Conservation (phyloP, 768 basidiomycete genomes). For the Psilocybe sp. region DNA sequence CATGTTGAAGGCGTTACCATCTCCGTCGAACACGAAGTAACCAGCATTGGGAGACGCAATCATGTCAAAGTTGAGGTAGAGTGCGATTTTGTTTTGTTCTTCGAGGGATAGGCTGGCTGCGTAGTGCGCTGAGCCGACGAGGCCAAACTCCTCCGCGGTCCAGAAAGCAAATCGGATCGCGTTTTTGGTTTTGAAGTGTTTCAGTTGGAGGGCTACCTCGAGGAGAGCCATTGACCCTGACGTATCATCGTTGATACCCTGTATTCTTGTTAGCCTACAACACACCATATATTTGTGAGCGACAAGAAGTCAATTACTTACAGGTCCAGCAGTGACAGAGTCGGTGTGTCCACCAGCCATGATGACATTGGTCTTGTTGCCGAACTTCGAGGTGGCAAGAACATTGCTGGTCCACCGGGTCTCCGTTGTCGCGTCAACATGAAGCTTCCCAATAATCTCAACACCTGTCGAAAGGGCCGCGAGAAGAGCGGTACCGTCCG, state of each 20-base stretch:
- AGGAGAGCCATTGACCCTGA: slow-evolving; percentile 27
- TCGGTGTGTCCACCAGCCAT: slow-evolving; percentile 27
- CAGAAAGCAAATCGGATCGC: slow-evolving; percentile 31
- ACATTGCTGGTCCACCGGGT: slow-evolving; percentile 25
- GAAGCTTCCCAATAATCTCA: slow-evolving; percentile 21
- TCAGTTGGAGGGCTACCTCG: slow-evolving; percentile 26
- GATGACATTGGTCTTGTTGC: slow-evolving; percentile 26
- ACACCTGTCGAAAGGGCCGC: slow-evolving; percentile 18
- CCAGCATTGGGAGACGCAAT: slow-evolving; percentile 29
- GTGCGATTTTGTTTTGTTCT: slow-evolving; percentile 25
- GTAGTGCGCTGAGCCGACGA: slow-evolving; percentile 29
- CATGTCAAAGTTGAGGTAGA: slow-evolving; percentile 35
- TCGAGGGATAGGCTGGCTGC: slow-evolving; percentile 20
- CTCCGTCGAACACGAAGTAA: slow-evolving; percentile 27
- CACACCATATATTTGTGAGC: neutral
- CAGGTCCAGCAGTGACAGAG: slow-evolving; percentile 29
- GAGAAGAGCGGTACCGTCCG: slow-evolving; percentile 20
- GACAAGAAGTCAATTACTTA: slow-evolving; percentile 11
- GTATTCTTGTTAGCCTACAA: neutral
- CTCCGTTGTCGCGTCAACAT: slow-evolving; percentile 22
- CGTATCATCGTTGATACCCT: slow-evolving; percentile 30
- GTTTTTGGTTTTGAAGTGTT: slow-evolving; percentile 25
- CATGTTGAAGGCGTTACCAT: slow-evolving; percentile 25
- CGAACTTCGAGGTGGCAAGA: slow-evolving; percentile 26
- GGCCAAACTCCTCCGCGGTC: slow-evolving; percentile 30